Evolutionary conservation across 345 rosid genomes (phyloP), one percentile per base, ranked within the genome.

Genomic region (Euphorbia pulcherrima): DNA sequence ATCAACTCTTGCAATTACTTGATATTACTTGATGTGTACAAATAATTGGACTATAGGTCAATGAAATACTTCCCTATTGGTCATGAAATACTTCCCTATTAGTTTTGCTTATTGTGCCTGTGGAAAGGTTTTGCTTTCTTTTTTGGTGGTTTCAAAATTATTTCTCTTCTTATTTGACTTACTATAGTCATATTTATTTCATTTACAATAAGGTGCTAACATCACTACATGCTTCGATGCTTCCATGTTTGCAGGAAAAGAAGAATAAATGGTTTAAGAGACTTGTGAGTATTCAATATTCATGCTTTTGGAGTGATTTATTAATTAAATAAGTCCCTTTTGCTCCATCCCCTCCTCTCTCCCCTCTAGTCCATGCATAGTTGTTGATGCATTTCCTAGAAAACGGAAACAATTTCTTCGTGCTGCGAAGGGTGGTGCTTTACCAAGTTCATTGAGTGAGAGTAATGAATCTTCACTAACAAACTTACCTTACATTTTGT

Each of bases 241-340:
- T 77, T 55, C 37, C 40, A 64, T 80, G 59, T 62, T 81, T 64
- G 40, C 96, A 93, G 98, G 91, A 81, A 35, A 87, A 83, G 26
- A 89, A 83, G 44, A 83, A 76, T 83, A 89, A 58, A 77, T 93
- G 98, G 98, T 91, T 86, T 68, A 81, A 68, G 51, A 79, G 68
- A 75, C 88, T 69, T 62, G 97, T 91, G 80, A 90, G 98, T 89
- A 64, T 46, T 56, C 33, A 57, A 58, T 79, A n/a, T 65, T 27
- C 0, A 9, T 58, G 23, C 26, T 44, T 44, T 44, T 44, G 35
- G n/a, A n/a, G 63, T 5, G 7, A 5, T 29, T 17, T n/a, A n/a
- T 33, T 60, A 30, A 21, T 46, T 18, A 30, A 10, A 26, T 56
- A 46, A 30, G 39, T 20, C 13, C 20, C 18, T 44, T 8, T 20